phyloP scores from a whole-genome alignment of 495 filamentous ascomycete species.

The Neurospora sp. region DNA sequence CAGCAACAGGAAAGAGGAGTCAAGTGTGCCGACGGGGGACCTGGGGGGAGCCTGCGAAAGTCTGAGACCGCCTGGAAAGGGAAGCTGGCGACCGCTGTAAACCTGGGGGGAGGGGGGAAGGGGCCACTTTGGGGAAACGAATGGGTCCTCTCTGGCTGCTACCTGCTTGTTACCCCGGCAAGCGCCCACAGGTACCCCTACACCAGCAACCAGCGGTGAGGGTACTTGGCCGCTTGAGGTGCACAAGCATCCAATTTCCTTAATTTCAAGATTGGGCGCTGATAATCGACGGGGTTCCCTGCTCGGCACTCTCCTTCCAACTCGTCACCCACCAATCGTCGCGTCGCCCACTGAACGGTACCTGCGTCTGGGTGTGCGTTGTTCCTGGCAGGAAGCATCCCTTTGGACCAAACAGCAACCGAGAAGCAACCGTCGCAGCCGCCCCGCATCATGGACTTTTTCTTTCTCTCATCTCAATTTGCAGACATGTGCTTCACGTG shows the following conservation, averaged over 20 bases:
- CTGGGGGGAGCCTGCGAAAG: not conserved
- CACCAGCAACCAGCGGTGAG: constrained; percentile 5
- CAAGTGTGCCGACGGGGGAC: not conserved
- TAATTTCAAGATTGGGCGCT: constrained; percentile 21
- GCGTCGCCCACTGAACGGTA: not conserved
- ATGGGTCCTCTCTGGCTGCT: constrained; percentile 3
- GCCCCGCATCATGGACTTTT: not conserved
- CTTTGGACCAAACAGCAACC: not conserved
- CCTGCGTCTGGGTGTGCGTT: not conserved
- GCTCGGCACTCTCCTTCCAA: not conserved
- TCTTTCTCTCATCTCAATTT: not conserved
- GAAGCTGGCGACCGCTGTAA: constrained; percentile 11
- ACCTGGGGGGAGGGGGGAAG: not conserved
- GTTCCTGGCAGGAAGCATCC: not conserved
- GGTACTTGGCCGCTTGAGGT: constrained; percentile 6
- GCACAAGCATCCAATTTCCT: constrained; percentile 17
- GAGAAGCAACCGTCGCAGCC: not conserved
- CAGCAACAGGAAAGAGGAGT: not conserved
- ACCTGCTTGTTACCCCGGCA: constrained; percentile 1
- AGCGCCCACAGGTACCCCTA: constrained; percentile 8
- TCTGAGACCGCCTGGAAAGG: not conserved
- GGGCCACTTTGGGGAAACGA: constrained; percentile 1
- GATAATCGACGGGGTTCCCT: too few relatives aligned
- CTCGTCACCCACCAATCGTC: not conserved
- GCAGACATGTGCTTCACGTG: not conserved